Base-by-base conservation (phyloP, 345 rosid genomes). In the Pugionium cornutum region DNA sequence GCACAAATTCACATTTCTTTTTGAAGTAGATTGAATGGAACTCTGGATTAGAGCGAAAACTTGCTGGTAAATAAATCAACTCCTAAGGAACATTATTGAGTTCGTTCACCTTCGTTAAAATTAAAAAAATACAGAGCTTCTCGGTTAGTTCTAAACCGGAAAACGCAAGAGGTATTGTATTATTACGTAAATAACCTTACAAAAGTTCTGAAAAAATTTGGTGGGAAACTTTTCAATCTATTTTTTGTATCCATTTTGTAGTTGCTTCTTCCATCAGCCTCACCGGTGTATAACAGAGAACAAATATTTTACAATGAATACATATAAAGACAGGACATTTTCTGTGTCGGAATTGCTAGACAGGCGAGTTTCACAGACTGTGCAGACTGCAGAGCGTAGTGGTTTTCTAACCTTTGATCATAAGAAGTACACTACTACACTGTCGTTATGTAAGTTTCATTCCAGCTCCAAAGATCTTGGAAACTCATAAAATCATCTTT, bases 141-240 rank as follows among this genome's bases (percentile, higher is more conserved):
- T 66, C 53, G 62, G 72, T 58, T 68, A 30, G 28, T 39, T 49
- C n/a, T 37, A 10, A 58, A 68, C 65, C 65, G 51, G 65, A 10
- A 58, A 37, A 30, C 0, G 18, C 10, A 3, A 29, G 9, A 47
- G 1, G 25, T 10, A 1, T 3, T 28, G 40, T 36, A 7, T 31
- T 40, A 58, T 60, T 69, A 69, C 74, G 29, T 10, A 33, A 60
- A 69, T 45, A 51, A 53, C 74, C 74, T 61, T 42, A 3, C 0
- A 25, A 33, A 36, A 50, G 7, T 50, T 51, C 30, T 43, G 48
- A 51, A 52, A 60, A 58, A 69, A 28, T 41, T 1, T 69, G 74
- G 74, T 69, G 74, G 74, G 74, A 69, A 69, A 61, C 41, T 59
- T 69, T 69, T 61, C 61, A 61, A 69, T 69, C 3, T 45, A 1